phyloP scores from a whole-genome alignment of 208 protist genomes.

The Balamuthia mandrillaris region DNA sequence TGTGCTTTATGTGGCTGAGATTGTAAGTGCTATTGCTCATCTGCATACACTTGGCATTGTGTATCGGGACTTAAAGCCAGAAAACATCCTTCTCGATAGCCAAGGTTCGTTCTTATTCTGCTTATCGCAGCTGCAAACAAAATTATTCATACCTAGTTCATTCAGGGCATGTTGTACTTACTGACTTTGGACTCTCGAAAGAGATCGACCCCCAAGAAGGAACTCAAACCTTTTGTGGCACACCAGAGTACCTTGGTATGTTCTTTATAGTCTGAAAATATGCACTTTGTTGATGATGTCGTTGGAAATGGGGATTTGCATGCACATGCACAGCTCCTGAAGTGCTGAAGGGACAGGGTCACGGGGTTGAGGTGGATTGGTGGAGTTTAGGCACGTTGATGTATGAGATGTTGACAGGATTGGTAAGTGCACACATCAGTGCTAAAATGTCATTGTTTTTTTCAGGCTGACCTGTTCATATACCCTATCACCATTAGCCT shows the following conservation, averaged over 20 bases:
- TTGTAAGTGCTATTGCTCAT: slow-evolving; percentile 67
- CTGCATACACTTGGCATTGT: slow-evolving; percentile 68
- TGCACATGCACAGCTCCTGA: slow-evolving; percentile 56
- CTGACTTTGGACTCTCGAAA: slow-evolving; percentile 77
- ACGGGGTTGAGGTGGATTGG: slow-evolving; percentile 79
- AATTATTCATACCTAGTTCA: too few species aligned
- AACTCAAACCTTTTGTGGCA: slow-evolving; percentile 75
- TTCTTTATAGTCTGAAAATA: not conserved
- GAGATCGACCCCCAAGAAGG: slow-evolving; percentile 45
- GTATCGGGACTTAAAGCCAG: slow-evolving; percentile 67
- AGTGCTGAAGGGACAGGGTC: slow-evolving; percentile 64
- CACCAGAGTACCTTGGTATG: slow-evolving; percentile 72
- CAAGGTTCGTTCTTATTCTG: not conserved
- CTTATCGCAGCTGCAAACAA: not conserved
- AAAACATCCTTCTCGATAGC: slow-evolving; percentile 58
- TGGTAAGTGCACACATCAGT: not conserved
- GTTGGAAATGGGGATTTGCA: too few species aligned
- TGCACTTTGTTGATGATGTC: too few species aligned
- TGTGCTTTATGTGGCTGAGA: slow-evolving; percentile 60
- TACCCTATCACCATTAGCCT: slow-evolving; percentile 41
- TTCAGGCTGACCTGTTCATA: not conserved
- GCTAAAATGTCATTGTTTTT: not conserved
- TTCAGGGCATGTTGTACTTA: slow-evolving; percentile 70
- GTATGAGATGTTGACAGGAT: slow-evolving; percentile 78
- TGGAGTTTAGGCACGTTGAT: slow-evolving; percentile 77